These are phyloP conservation scores for Pezicula rhizophila DNA, from an alignment of 2,329 filamentous ascomycete species.

Conservation along the genomic window DNA sequence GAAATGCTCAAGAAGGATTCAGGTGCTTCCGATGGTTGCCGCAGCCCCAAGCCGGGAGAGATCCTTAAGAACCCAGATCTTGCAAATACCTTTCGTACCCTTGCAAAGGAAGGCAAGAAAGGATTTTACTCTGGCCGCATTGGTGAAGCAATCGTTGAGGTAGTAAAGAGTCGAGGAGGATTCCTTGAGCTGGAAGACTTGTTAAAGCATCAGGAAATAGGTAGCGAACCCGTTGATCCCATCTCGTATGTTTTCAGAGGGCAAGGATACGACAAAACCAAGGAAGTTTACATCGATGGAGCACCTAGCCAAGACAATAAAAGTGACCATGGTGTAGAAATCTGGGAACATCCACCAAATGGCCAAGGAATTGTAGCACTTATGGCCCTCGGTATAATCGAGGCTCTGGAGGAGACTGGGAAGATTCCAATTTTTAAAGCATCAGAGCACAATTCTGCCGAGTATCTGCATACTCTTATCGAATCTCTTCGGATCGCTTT, in stretches of 20 bases:
- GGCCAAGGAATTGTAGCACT: constrained; percentile 92
- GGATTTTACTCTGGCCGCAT: constrained; percentile 88
- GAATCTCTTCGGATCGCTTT: constrained; percentile 87
- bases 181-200: constrained; percentile 76
- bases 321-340: constrained; percentile 56
- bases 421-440: constrained; percentile 66
- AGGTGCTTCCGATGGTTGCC: constrained; percentile 58
- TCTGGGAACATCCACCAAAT: constrained; percentile 97
- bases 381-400: constrained; percentile 88
- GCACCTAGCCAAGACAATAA: constrained; percentile 30
- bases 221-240: constrained; percentile 76
- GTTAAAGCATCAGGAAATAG: constrained; percentile 63
- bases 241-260: constrained; percentile 76
- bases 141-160: constrained; percentile 74
- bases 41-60: constrained; percentile 74
- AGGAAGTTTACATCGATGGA: constrained; percentile 36
- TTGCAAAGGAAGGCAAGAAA: constrained; percentile 76
- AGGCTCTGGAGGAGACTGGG: constrained; percentile 72
- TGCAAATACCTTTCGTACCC: constrained; percentile 71
- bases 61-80: constrained; percentile 82
- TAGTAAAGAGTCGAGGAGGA: constrained; percentile 70
- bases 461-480: constrained; percentile 80
- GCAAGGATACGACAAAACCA: constrained; percentile 48
- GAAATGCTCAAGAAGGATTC: constrained; percentile 84
- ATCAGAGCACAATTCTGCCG: constrained; percentile 72